Base-by-base conservation (phyloP, 805 yeast species). In the Hanseniaspora vineae region DNA sequence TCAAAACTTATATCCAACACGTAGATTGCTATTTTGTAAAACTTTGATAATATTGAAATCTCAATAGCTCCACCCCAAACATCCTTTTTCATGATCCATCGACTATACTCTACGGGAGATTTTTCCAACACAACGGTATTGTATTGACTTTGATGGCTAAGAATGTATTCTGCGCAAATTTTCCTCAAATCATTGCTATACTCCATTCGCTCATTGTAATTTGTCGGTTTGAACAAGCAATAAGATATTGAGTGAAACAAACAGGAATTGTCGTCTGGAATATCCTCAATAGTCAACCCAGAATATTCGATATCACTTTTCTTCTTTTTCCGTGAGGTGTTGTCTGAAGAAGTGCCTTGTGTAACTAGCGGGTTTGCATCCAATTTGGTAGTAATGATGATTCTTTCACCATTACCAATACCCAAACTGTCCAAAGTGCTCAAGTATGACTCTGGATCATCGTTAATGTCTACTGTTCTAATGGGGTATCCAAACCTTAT, bases 31-130 rank as follows among this genome's bases (percentile, higher is more conserved):
- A 80, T 61, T 5, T 67, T 66, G 39, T 80, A 67, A 51, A 71
- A 68, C 33, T 70, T 67, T 1, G 84, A 70, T 31, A 84, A 58
- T 6, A 84, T 80, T 9, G 78, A 76, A 43, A 83, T 62, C 58
- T 84, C 94, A 44, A 84, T 82, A 2, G 86, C 90, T 6, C 94
- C 94, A 31, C 94, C 94, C 94, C 92, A 84, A 15, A 82, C 72
- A 35, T 71, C 77, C 17, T 71, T 71, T 48, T 71, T 65, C 43
- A 58, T 53, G 19, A 84, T 84, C 90, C 92, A 84, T 6, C 62
- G 51, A 33, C 73, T 62, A 57, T 84, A 84, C 10, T 74, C 72
- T 0, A 58, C 56, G 1, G 65, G 60, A 0, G 72, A 62, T 50
- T 67, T 68, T 2, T 84, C 88, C 44, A 84, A 64, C 2, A 81